Evolutionary conservation across 2,329 filamentous ascomycete species (phyloP).

Genomic region (Clonostachys sp.): DNA sequence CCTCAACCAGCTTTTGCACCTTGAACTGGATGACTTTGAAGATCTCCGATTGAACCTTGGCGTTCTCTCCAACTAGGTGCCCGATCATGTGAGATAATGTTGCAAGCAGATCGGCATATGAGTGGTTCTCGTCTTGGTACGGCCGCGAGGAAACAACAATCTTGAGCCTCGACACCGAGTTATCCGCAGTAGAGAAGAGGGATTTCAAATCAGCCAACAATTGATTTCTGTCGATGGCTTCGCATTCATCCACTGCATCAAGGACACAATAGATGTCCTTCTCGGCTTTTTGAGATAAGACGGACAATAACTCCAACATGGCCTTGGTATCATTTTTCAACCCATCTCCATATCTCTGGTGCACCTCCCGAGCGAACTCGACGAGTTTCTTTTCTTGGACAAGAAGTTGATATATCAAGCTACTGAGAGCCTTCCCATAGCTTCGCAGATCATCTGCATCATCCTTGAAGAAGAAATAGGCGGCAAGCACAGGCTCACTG

Average conservation of each 20-base stretch:
- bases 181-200: not conserved
- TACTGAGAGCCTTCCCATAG: not conserved
- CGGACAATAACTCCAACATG: not conserved
- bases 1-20: not conserved
- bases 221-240: not conserved
- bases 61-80: not conserved
- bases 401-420: not conserved
- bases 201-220: not conserved
- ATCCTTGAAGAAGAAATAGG: slow-evolving; percentile 1
- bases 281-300: not conserved
- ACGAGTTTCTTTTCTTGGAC: not conserved
- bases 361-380: too few species aligned
- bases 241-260: not conserved
- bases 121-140: not conserved
- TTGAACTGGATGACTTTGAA: not conserved
- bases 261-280: not conserved
- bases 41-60: not conserved
- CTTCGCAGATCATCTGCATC: not conserved
- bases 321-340: not conserved
- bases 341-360: not conserved
- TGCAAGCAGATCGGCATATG: not conserved
- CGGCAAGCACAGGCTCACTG: not conserved
- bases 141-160: not conserved
- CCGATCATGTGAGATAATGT: not conserved
- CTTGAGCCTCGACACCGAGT: not conserved